Evolutionary conservation across 1,284 basidiomycete species (phyloP).

Genomic region (Vanrija pseudolonga): DNA sequence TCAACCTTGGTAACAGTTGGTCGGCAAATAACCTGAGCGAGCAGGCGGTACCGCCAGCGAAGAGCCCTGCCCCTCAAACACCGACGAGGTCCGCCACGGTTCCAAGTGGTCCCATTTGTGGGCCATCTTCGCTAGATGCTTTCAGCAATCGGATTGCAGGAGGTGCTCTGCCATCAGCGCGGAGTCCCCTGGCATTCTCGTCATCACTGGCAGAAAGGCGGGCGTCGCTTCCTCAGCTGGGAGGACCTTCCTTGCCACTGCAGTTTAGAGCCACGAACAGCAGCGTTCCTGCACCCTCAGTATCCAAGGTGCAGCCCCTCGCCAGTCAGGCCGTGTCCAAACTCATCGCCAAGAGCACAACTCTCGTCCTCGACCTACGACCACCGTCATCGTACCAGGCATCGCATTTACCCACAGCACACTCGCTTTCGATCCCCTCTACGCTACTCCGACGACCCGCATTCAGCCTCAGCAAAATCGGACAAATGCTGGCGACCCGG

Average conservation of each 20-base stretch:
- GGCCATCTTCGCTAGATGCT: neutral
- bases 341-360: slow-evolving; percentile 19
- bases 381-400: slow-evolving; percentile 68
- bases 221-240: no score
- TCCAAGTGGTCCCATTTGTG: no score
- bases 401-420: slow-evolving; percentile 66
- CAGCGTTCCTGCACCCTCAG: no score
- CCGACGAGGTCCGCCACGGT: neutral
- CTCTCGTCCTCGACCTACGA: slow-evolving; percentile 78
- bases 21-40: slow-evolving; percentile 33
- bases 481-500: slow-evolving; percentile 65
- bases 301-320: slow-evolving; percentile 21
- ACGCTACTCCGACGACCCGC: slow-evolving; percentile 85
- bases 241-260: no score
- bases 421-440: slow-evolving; percentile 87
- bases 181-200: neutral
- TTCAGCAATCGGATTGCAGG: no score
- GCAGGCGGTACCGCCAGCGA: neutral
- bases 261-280: no score
- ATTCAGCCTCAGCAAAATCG: slow-evolving; percentile 70
- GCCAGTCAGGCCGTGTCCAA: slow-evolving; percentile 12
- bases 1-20: slow-evolving; percentile 44
- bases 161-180: neutral
- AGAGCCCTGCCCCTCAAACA: neutral
- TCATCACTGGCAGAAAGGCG: no score